These are phyloP conservation scores for Microstegium vimineum DNA, from an alignment of 176 grass and related monocot species.

Conservation along the genomic window DNA sequence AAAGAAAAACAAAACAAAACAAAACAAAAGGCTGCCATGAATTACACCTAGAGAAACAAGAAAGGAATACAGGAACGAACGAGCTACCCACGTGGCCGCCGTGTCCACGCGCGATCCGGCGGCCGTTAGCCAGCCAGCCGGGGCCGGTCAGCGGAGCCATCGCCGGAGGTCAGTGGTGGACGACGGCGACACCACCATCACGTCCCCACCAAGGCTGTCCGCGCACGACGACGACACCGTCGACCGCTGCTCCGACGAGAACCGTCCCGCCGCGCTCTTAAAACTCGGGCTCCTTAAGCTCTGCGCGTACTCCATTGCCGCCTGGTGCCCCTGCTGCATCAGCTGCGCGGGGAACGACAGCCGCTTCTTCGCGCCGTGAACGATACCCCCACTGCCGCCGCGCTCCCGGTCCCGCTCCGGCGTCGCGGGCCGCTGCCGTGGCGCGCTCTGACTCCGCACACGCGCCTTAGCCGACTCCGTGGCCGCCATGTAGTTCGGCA, in stretches of 20 bases:
- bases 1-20: not conserved
- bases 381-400: too few relatives aligned
- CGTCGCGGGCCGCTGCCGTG: conserved; percentile 60
- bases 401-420: conserved; percentile 78
- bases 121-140: too few relatives aligned
- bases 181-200: conserved; percentile 51
- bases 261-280: conserved; percentile 76
- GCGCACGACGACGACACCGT: conserved; percentile 81
- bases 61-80: not conserved
- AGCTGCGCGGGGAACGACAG: conserved; percentile 68
- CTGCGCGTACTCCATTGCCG: conserved; percentile 39
- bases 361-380: conserved; percentile 90
- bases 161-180: conserved; percentile 80
- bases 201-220: conserved; percentile 72
- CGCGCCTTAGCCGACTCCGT: conserved; percentile 94
- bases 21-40: not conserved
- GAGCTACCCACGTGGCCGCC: not conserved
- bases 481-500: conserved; percentile 95
- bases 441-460: conserved; percentile 73
- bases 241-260: conserved; percentile 70
- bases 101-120: not conserved
- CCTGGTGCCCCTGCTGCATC: not conserved
- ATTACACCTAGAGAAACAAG: not conserved
- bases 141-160: conserved; percentile 48
- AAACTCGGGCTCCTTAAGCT: conserved; percentile 87